Evolutionary conservation across 257 asterid genomes (phyloP).

Genomic region (Petrea volubilis): DNA sequence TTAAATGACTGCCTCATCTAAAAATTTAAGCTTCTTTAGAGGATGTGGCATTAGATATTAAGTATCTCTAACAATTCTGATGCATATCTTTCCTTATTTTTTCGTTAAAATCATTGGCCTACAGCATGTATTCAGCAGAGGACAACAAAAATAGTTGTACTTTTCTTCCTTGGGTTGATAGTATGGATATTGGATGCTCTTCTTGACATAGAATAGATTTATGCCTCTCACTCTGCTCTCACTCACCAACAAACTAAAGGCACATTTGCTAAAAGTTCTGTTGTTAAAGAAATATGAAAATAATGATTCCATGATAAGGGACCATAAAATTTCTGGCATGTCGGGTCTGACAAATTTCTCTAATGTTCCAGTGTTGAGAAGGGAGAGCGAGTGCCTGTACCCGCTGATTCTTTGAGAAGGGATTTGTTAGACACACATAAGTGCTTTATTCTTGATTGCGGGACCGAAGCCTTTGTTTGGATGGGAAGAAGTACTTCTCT

Average conservation of each 20-base stretch:
- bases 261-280: not conserved
- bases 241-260: not conserved
- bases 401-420: conserved; percentile 71
- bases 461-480: conserved; percentile 86
- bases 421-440: conserved; percentile 78
- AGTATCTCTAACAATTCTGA: not conserved
- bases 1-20: too few species aligned
- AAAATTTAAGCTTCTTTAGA: too few species aligned
- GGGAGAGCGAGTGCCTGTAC: conserved; percentile 74
- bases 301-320: not conserved
- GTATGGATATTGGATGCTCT: not conserved
- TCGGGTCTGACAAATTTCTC: conserved; percentile 8
- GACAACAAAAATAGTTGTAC: not conserved
- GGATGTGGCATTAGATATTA: too few species aligned
- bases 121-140: not conserved
- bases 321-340: conserved; percentile 7
- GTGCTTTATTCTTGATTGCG: conserved; percentile 93
- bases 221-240: not conserved
- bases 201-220: not conserved
- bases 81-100: not conserved
- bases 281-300: not conserved
- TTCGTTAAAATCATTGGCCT: not conserved
- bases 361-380: conserved; percentile 48
- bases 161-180: not conserved
- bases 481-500: conserved; percentile 95